Conservation (phyloP, 208 protist species). For the Trypanosoma boissoni region DNA sequence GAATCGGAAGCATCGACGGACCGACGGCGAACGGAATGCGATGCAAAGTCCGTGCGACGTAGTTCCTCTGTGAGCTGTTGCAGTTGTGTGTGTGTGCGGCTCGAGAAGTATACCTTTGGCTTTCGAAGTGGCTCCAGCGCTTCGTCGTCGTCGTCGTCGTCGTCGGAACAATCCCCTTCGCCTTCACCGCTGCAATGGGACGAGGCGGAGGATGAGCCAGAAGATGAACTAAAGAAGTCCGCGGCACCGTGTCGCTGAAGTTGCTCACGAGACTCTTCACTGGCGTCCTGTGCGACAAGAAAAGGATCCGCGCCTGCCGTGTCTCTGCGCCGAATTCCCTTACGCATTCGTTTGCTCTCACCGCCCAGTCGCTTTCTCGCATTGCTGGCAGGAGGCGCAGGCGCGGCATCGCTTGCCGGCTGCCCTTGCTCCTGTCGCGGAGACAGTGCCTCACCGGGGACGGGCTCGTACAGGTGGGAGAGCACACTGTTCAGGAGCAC, state of each 20-base stretch:
- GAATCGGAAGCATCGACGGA: not conserved
- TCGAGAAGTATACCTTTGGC: conserved; percentile 93
- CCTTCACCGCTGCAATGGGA: too few relatives aligned
- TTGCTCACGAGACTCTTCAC: conserved; percentile 22
- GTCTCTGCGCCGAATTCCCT: not conserved
- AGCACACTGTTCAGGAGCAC: conserved; percentile 89
- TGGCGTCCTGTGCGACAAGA: conserved; percentile 35
- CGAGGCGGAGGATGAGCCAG: too few relatives aligned
- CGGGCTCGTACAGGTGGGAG: conserved; percentile 51
- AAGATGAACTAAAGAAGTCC: too few relatives aligned
- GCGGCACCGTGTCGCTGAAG: too few relatives aligned
- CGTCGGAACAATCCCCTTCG: not conserved
- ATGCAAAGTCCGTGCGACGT: conserved; percentile 73
- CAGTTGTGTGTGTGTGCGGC: conserved; percentile 95
- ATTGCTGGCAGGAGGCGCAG: too few relatives aligned
- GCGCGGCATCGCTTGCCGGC: not conserved
- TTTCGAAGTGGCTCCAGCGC: conserved; percentile 31
- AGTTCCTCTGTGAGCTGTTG: conserved; percentile 92
- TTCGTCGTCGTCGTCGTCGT: not conserved
- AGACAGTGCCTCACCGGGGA: not conserved
- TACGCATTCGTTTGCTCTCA: too few relatives aligned
- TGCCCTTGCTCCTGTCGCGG: not conserved
- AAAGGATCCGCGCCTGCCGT: conserved; percentile 18
- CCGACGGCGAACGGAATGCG: conserved; percentile 28
- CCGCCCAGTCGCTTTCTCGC: too few relatives aligned